phyloP scores from a whole-genome alignment of 371 early-diverging fungal species.

The Cokeromyces recurvatus region DNA sequence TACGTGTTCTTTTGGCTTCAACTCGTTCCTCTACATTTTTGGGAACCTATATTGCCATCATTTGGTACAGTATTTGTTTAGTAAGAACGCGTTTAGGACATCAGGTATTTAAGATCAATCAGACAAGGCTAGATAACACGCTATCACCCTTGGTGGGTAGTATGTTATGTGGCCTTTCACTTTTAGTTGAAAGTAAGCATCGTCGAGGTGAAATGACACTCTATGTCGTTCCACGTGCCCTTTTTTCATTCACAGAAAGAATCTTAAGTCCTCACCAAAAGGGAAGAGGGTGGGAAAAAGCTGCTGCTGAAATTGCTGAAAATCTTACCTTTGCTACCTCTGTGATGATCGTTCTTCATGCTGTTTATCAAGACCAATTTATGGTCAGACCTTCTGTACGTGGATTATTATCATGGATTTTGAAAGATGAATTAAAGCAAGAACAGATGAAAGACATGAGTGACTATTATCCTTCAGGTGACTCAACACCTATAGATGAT shows the following conservation, averaged over 20 bases:
- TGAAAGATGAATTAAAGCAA: constrained; percentile 27
- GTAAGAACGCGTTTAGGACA: constrained; percentile 51
- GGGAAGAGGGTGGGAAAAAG: constrained; percentile 32
- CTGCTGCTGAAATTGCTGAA: constrained; percentile 28
- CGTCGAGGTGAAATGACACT: constrained; percentile 64
- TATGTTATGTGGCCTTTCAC: constrained; percentile 54
- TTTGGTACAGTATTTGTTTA: constrained; percentile 59
- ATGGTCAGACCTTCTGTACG: constrained; percentile 50
- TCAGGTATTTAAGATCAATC: constrained; percentile 30
- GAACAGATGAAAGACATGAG: too few species aligned
- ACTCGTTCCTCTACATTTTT: constrained; percentile 60
- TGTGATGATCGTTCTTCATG: constrained; percentile 33
- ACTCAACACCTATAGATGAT: too few species aligned
- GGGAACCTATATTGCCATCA: constrained; percentile 52
- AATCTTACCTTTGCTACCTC: constrained; percentile 35
- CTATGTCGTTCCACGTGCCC: constrained; percentile 56
- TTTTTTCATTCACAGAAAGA: constrained; percentile 50
- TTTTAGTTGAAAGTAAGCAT: constrained; percentile 54
- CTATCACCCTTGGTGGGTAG: constrained; percentile 52
- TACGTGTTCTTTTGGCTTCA: constrained; percentile 42
- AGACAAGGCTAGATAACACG: constrained; percentile 35
- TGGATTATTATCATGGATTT: constrained; percentile 53
- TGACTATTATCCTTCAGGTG: too few species aligned
- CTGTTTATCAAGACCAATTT: constrained; percentile 37
- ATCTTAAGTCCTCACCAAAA: constrained; percentile 36